Evolutionary conservation across 1,139 yeast species (phyloP), one percentile per base, ranked within the genome.

Genomic region (Zygoascus meyerae): DNA sequence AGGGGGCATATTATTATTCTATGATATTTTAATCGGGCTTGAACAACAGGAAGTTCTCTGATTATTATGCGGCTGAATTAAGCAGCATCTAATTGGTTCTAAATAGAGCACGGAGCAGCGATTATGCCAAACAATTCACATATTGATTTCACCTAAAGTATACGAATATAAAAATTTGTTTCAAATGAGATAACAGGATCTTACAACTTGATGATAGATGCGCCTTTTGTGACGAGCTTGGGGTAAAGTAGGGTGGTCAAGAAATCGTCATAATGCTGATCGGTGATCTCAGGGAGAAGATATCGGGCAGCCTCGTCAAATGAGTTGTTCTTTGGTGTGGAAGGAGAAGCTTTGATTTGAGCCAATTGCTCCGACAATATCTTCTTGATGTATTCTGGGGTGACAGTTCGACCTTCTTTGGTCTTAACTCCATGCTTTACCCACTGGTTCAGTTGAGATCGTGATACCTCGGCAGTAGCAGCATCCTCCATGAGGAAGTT

Each of bases 401-500:
- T 76, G 51, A 84, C 73, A 47, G 67, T 70, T 58, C 84, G 83
- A 48, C 73, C 73, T 54, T 74, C 73, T 55, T 75, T 77, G 44
- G 90, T 82, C 55, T 67, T 68, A 47, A 78, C 80, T 48, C 81
- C 81, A 64, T 84, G 92, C 55, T 80, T 80, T 52, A 83, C 87
- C 92, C 92, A 84, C 67, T 84, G 90, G 79, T 85, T 81, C 58
- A 84, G 75, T 68, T 83, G 89, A 35, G 86, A 78, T 66, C 94
- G 79, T 31, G 90, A 83, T 35, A 84, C 92, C 67, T 84, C 94
- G 47, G 92, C 92, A 49, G 92, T 84, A 43, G 92, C 92, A 47
- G 92, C 92, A 61, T 84, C 92, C 69, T 84, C 94, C 94, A 84
- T 84, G 69, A 83, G 73, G 66, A 76, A 81, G 72, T 83, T 82